phyloP scores from a whole-genome alignment of 805 yeast genomes.

The Maudiozyma saulgeensis region DNA sequence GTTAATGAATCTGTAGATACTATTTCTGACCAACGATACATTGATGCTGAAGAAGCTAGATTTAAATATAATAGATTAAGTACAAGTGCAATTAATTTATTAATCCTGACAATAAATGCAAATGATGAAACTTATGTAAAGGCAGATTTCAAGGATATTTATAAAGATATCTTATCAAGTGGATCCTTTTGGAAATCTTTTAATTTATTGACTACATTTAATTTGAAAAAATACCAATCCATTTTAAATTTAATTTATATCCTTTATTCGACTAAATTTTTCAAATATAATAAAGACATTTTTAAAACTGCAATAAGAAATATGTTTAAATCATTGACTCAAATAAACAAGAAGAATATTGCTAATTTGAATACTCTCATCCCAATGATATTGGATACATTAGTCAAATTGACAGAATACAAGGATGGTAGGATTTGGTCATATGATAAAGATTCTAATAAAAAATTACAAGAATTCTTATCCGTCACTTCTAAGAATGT shows the following conservation, averaged over 20 bases:
- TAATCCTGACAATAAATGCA: conserved; percentile 28
- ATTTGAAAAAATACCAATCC: conserved; percentile 35
- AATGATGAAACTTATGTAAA: conserved; percentile 8
- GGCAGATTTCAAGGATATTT: conserved; percentile 8
- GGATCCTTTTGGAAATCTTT: conserved; percentile 40
- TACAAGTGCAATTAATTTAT: conserved; percentile 39
- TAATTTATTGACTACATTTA: conserved; percentile 29
- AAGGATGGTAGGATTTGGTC: conserved; percentile 46
- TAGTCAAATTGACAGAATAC: conserved; percentile 36
- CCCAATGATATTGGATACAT: conserved; percentile 40
- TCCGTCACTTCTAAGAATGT: conserved; percentile 47
- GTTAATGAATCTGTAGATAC: conserved; percentile 50
- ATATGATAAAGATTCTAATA: conserved; percentile 39
- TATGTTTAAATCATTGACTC: conserved; percentile 28
- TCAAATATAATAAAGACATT: conserved; percentile 16
- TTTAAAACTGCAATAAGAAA: conserved; percentile 29
- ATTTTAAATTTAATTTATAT: conserved; percentile 32
- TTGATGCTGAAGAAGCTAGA: conserved; percentile 54
- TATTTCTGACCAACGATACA: conserved; percentile 65
- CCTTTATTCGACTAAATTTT: conserved; percentile 17
- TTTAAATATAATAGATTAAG: conserved; percentile 54
- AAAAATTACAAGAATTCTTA: conserved; percentile 38
- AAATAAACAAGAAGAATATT: conserved; percentile 27
- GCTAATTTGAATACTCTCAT: conserved; percentile 39
- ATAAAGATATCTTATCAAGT: conserved; percentile 30